A percentile compares a stretch with the other conserved stretches of the same genome.
These are phyloP conservation scores for Avena sativa DNA, from an alignment of 176 grass and related monocot species.

Conservation along the genomic window DNA sequence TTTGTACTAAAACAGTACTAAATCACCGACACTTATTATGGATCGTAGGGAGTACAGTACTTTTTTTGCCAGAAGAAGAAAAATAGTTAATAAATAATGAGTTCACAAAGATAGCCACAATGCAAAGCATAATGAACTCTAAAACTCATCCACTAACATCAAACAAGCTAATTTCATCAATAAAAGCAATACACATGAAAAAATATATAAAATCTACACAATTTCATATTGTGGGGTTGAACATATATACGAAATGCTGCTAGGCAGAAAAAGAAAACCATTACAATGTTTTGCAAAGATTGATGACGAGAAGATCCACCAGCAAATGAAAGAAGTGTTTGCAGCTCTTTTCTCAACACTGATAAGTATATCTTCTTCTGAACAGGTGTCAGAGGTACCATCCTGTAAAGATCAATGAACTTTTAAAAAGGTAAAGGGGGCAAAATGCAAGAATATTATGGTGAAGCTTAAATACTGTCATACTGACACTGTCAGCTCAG, in stretches of 20 bases:
- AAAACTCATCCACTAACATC: background rate
- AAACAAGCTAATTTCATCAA: background rate
- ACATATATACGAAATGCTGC: constrained; percentile 23
- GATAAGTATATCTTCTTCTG: constrained; percentile 91
- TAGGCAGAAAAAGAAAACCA: background rate
- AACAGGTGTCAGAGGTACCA: constrained; percentile 75
- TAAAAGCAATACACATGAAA: background rate
- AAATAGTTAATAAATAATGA: constrained; percentile 37
- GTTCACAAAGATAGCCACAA: background rate
- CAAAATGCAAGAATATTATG: constrained; percentile 8
- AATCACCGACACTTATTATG: no score
- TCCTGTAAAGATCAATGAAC: constrained; percentile 52
- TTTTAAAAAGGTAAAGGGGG: constrained; percentile 40
- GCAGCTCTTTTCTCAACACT: constrained; percentile 83
- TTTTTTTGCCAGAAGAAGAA: constrained; percentile 35
- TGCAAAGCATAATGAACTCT: background rate
- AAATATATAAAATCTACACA: constrained; percentile 28
- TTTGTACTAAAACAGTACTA: no score
- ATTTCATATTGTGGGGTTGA: background rate
- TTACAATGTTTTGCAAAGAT: constrained; percentile 94
- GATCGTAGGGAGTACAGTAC: background rate
- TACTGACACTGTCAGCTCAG: constrained; percentile 89
- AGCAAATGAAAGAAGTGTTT: constrained; percentile 86
- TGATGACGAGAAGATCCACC: constrained; percentile 70
- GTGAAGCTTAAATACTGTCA: constrained; percentile 54